A percentile compares a stretch with the other conserved stretches of the same genome.
phyloP scores from a whole-genome alignment of 805 yeast species.

The Cyberlindnera mississippiensis region DNA sequence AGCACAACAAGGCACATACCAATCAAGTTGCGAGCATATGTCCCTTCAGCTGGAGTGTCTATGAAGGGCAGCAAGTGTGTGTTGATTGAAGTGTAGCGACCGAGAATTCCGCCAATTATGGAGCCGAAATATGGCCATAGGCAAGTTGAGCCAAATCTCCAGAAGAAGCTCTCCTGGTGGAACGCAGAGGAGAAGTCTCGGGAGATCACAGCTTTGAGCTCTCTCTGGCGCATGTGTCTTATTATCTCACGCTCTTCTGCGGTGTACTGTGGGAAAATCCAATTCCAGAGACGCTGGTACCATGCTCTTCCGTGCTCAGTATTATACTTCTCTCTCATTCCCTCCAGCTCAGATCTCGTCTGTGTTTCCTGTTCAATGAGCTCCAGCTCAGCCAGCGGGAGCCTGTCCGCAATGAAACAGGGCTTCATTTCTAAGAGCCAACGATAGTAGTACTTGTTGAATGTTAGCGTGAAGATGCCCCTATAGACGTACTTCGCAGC shows the following conservation, averaged over 20 bases:
- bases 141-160: constrained; percentile 4
- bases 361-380: constrained; percentile 2
- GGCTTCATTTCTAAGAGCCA: constrained; percentile 33
- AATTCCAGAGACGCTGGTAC: constrained; percentile 4
- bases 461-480: constrained; percentile 19
- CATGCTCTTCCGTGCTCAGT: background rate
- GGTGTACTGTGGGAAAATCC: constrained; percentile 7
- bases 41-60: constrained; percentile 36
- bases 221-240: background rate
- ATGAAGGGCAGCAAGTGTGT: constrained; percentile 20
- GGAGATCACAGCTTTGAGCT: background rate
- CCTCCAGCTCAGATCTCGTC: background rate
- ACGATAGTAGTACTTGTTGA: constrained; percentile 34
- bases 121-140: constrained; percentile 8
- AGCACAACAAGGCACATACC: constrained; percentile 32
- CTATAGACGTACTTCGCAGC: constrained; percentile 17
- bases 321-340: background rate
- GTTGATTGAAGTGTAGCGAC: constrained; percentile 21
- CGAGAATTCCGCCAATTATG: constrained; percentile 1
- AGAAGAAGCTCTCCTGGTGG: background rate
- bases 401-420: constrained; percentile 28
- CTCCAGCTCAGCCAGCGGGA: constrained; percentile 2
- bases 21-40: constrained; percentile 31
- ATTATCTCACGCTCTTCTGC: constrained; percentile 2
- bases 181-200: constrained; percentile 6